phyloP scores from a whole-genome alignment of 192 early-diverging fungal species.

The Helicostylum pulchrum region DNA sequence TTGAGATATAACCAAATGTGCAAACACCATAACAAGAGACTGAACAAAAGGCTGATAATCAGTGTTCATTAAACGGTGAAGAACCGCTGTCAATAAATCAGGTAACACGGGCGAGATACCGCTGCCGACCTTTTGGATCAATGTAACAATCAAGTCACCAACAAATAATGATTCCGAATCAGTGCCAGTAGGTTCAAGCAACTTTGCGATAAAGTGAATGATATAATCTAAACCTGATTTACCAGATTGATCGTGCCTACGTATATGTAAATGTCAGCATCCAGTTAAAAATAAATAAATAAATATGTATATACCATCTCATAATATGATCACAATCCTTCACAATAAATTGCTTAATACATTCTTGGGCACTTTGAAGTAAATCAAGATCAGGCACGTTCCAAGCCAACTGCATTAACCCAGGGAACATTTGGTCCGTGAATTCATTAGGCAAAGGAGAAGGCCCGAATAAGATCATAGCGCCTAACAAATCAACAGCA shows the following conservation, averaged over 20 bases:
- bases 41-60: slow-evolving; percentile 78
- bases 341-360: slow-evolving; percentile 74
- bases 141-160: slow-evolving; percentile 81
- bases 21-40: slow-evolving; percentile 83
- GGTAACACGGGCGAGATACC: slow-evolving; percentile 64
- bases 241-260: slow-evolving; percentile 39
- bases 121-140: slow-evolving; percentile 79
- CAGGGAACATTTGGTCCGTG: slow-evolving; percentile 74
- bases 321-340: slow-evolving; percentile 74
- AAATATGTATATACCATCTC: slow-evolving; percentile 62
- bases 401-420: slow-evolving; percentile 72
- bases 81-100: slow-evolving; percentile 75
- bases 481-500: slow-evolving; percentile 72
- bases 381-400: slow-evolving; percentile 69
- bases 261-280: not conserved
- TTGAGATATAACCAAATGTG: slow-evolving; percentile 74
- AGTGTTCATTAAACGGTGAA: slow-evolving; percentile 66
- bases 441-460: slow-evolving; percentile 72
- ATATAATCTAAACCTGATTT: slow-evolving; percentile 76
- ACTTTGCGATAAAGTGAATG: slow-evolving; percentile 75
- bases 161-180: slow-evolving; percentile 87
- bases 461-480: slow-evolving; percentile 66
- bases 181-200: slow-evolving; percentile 69
- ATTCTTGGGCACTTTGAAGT: slow-evolving; percentile 87
- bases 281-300: too few species aligned